Evolutionary conservation across 78 protist species (phyloP).

Genomic region (Protostelium mycophagum): DNA sequence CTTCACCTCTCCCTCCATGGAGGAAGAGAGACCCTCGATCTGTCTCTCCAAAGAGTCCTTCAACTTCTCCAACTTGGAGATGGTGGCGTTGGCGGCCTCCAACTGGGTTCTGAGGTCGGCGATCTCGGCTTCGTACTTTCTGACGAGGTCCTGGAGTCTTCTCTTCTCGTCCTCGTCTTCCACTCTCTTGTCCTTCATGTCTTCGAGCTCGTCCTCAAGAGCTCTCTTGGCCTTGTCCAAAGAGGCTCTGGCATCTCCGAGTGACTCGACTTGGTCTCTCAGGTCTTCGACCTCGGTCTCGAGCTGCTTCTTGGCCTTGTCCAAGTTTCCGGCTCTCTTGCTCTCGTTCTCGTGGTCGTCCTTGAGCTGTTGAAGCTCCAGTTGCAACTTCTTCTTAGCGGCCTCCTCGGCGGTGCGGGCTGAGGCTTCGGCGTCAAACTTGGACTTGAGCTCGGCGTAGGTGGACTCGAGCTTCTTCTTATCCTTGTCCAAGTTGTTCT

Average conservation of each 20-base stretch:
- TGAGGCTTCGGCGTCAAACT: slow-evolving; percentile 29
- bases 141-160: slow-evolving; percentile 33
- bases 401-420: slow-evolving; percentile 45
- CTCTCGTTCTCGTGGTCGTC: slow-evolving; percentile 30
- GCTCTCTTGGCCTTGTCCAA: slow-evolving; percentile 48
- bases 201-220: slow-evolving; percentile 47
- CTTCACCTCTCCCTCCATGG: slow-evolving; percentile 34
- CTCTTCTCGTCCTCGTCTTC: slow-evolving; percentile 57
- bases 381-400: slow-evolving; percentile 62
- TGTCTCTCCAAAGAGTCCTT: slow-evolving; percentile 38
- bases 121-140: slow-evolving; percentile 62
- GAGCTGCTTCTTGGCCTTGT: slow-evolving; percentile 45
- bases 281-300: slow-evolving; percentile 55
- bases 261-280: slow-evolving; percentile 47
- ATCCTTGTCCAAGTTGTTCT: slow-evolving; percentile 41
- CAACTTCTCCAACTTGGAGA: slow-evolving; percentile 52
- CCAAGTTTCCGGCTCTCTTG: slow-evolving; percentile 28
- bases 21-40: slow-evolving; percentile 49
- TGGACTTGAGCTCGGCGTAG: slow-evolving; percentile 16
- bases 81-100: slow-evolving; percentile 38
- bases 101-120: slow-evolving; percentile 53
- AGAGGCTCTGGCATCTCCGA: slow-evolving; percentile 14
- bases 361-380: slow-evolving; percentile 22
- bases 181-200: slow-evolving; percentile 24
- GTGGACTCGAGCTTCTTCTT: slow-evolving; percentile 55